Evolutionary conservation across 768 basidiomycete species (phyloP).

Genomic region (Leccinum imitatum): DNA sequence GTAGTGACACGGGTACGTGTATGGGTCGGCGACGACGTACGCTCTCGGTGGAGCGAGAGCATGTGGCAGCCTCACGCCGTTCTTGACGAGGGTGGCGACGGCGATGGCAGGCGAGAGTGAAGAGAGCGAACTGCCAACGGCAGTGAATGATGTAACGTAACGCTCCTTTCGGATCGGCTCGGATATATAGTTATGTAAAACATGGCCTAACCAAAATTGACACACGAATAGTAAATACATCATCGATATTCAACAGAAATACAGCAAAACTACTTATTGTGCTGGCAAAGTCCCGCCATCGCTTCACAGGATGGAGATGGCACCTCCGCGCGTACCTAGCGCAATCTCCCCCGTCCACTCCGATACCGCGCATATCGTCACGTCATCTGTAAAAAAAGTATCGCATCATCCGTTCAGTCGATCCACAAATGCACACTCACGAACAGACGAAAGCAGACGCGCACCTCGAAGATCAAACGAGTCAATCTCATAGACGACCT

Average conservation of each 20-base stretch:
- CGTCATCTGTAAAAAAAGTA: slow-evolving; percentile 35
- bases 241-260: background rate
- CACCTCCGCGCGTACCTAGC: slow-evolving; percentile 42
- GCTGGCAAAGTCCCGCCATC: background rate
- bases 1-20: too few species aligned
- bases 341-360: slow-evolving; percentile 46
- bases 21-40: too few species aligned
- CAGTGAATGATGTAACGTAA: too few species aligned
- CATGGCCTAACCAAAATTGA: too few species aligned
- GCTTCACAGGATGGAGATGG: slow-evolving; percentile 3
- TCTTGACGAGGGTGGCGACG: too few species aligned
- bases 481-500: slow-evolving; percentile 14
- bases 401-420: background rate
- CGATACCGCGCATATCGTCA: slow-evolving; percentile 45
- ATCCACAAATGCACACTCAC: background rate
- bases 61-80: too few species aligned
- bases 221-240: too few species aligned
- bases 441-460: background rate
- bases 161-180: too few species aligned
- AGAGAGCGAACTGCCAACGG: too few species aligned
- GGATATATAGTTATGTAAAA: too few species aligned
- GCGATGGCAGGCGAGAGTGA: too few species aligned
- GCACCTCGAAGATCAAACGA: slow-evolving; percentile 33
- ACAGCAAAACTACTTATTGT: background rate
- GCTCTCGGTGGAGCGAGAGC: too few species aligned